Evolutionary conservation across 345 rosid genomes (phyloP).

Genomic region (Gossypium australe): DNA sequence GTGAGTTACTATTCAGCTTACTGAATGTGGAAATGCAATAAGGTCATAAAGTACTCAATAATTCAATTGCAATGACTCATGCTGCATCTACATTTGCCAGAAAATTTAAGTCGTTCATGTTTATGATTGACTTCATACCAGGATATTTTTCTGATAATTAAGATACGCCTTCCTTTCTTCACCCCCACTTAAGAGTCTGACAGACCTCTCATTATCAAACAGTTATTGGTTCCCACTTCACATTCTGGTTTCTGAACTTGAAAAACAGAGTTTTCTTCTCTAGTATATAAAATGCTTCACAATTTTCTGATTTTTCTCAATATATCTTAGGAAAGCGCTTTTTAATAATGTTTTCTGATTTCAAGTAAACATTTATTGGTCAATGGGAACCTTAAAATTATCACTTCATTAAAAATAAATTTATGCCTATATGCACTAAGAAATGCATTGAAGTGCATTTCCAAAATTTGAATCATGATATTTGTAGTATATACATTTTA

Average conservation of each 20-base stretch:
- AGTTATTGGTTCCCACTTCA: neutral
- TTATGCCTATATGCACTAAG: neutral
- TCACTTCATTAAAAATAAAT: neutral
- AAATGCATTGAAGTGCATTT: neutral
- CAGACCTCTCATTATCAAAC: neutral
- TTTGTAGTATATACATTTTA: neutral
- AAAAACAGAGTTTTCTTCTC: neutral
- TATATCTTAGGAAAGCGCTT: neutral
- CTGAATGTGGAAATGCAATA: conserved; percentile 12
- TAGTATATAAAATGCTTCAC: neutral
- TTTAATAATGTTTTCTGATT: neutral
- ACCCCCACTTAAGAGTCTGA: neutral
- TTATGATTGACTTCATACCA: neutral
- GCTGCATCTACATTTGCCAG: neutral
- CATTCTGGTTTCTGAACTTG: neutral
- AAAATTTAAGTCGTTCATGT: neutral
- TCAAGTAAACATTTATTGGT: neutral
- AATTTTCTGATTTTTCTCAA: neutral
- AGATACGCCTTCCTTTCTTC: neutral
- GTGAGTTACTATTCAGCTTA: conserved; percentile 36
- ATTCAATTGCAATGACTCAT: neutral
- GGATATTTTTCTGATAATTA: neutral
- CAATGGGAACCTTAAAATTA: neutral
- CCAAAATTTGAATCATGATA: neutral
- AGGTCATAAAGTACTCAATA: neutral